Evolutionary conservation across 2,329 filamentous ascomycete species (phyloP).

Genomic region (Teratosphaeria gauchensis): DNA sequence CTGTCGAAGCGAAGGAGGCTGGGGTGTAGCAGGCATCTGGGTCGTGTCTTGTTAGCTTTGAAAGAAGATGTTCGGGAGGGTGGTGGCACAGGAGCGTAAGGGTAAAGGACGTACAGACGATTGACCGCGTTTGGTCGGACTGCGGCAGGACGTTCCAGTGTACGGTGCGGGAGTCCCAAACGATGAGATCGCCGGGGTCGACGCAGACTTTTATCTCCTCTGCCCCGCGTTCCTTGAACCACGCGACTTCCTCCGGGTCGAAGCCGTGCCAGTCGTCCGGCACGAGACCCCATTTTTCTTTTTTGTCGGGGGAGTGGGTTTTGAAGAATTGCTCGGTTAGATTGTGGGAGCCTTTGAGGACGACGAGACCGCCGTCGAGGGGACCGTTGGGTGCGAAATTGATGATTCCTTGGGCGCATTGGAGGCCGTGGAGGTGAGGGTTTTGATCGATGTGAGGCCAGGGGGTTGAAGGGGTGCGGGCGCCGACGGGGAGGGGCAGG

Average conservation of each 20-base stretch:
- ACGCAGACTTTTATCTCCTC: conserved; percentile 1
- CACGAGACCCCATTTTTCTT: conserved; percentile 6
- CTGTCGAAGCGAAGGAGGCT: background rate
- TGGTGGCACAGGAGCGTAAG: too few relatives aligned
- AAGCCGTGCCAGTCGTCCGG: conserved; percentile 5
- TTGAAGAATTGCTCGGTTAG: background rate
- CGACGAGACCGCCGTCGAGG: conserved; percentile 10
- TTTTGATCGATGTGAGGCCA: background rate
- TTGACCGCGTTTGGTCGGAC: conserved; percentile 7
- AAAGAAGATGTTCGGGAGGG: too few relatives aligned
- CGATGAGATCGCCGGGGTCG: conserved; percentile 7
- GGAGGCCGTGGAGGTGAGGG: background rate
- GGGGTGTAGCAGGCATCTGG: background rate
- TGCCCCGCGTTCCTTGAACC: background rate
- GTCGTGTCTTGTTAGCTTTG: too few relatives aligned
- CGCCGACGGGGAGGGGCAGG: background rate
- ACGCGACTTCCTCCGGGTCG: background rate
- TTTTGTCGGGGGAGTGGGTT: background rate
- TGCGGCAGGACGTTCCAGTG: conserved; percentile 27
- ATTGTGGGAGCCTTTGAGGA: conserved; percentile 6
- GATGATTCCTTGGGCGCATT: conserved; percentile 3
- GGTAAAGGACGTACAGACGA: conserved; percentile 7
- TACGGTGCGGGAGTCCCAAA: conserved; percentile 28
- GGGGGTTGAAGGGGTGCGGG: background rate
- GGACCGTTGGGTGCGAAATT: conserved; percentile 13